phyloP scores from a whole-genome alignment of 164 flowering plant species.

The Litsea cubeba region DNA sequence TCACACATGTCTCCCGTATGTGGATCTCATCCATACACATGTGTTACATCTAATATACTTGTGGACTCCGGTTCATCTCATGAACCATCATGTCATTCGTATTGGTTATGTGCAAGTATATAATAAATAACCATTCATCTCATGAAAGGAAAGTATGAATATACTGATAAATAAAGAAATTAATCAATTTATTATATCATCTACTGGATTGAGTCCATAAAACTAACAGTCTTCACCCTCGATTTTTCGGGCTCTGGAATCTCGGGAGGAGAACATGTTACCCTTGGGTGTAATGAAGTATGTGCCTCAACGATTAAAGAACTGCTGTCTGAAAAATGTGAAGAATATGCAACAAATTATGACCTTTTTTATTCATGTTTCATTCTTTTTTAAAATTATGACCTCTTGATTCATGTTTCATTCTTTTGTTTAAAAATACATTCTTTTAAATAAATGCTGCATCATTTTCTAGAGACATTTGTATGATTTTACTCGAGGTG shows the following conservation, averaged over 20 bases:
- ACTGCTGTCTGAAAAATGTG: neutral
- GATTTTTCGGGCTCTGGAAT: constrained; percentile 99
- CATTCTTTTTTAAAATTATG: neutral
- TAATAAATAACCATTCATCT: too few relatives aligned
- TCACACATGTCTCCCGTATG: too few relatives aligned
- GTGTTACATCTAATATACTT: too few relatives aligned
- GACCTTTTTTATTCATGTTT: neutral
- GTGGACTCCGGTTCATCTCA: too few relatives aligned
- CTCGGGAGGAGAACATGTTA: constrained; percentile 94
- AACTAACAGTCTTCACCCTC: constrained; percentile 80
- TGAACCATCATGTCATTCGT: too few relatives aligned
- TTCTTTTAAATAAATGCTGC: neutral
- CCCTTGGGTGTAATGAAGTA: constrained; percentile 95
- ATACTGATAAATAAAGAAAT: too few relatives aligned
- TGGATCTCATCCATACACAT: too few relatives aligned
- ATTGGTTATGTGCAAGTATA: too few relatives aligned
- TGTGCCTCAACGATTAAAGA: constrained; percentile 14
- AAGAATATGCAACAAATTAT: neutral
- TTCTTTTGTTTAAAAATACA: neutral
- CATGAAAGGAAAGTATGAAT: too few relatives aligned
- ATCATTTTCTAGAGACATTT: neutral
- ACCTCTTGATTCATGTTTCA: neutral
- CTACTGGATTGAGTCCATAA: too few relatives aligned
- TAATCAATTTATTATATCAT: too few relatives aligned
- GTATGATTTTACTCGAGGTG: neutral